Base-by-base conservation (phyloP, 2,329 filamentous ascomycete species). In the Clarireedia homoeocarpa region DNA sequence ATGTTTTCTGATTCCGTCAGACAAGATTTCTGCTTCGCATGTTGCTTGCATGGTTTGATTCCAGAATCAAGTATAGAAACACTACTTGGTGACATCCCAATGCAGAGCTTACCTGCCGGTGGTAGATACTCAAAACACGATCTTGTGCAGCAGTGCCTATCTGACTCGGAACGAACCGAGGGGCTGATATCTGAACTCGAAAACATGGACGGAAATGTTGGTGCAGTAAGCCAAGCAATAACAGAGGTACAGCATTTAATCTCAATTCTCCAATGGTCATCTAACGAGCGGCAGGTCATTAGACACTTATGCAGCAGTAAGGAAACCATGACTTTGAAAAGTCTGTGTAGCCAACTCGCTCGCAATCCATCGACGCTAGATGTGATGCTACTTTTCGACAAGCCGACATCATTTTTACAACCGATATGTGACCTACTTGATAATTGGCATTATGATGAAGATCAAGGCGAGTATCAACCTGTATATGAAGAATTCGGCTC, bases 121-220 rank as follows among this genome's bases (percentile, higher is more conserved):
- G 85, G 87, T 4, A 85, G 85, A 57, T 90, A 90, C 63, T 78
- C 81, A 48, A 94, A 92, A 70, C 88, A 94, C 27, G 80, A 84
- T 30, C 75, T 99, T 12, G 81, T 96, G 0, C 79, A 83, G 49
- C 85, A 94, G 66, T 96, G 91, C 61, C 79, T 86, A 48, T 79
- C 81, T 10, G 89, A 95, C 62, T 82, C 85, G 0, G 87, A 90
- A 59, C 83, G 85, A 60, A 83, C 88, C 1, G 87, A 91, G 62
- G 81, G 84, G 45, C 76, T 95, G 34, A 82, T 96, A 42, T 81
- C 84, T 40, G 90, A 95, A 65, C 76, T 99, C 24, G 90, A 96
- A 56, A 86, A 86, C 51, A 91, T 94, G 79, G 89, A 95, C 65
- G 92, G 92, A 1, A 96, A 96, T 69, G 89, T 89, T 2, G 90